Percentiles rank a stretch among this genome's conserved stretches.
Evolutionary conservation across 306 rosid genomes (phyloP).

Genomic region (Sesbania bispinosa): DNA sequence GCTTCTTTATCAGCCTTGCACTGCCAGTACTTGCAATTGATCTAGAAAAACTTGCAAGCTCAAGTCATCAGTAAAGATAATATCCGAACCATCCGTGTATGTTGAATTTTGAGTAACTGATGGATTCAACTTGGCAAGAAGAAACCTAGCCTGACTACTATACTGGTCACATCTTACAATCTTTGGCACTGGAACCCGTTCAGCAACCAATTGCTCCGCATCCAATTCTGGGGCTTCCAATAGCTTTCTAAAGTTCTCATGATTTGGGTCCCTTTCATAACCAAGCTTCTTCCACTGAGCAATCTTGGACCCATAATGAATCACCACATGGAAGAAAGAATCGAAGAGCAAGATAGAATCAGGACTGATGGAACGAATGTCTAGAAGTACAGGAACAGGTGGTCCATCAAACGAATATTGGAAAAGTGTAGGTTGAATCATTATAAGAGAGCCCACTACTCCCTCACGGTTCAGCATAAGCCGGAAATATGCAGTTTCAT

Average conservation of each 20-base stretch:
- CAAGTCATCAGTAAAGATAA: conserved; percentile 84
- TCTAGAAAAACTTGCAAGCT: conserved; percentile 88
- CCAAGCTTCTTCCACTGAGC: conserved; percentile 88
- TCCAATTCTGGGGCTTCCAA: conserved; percentile 82
- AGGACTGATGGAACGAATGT: conserved; percentile 68
- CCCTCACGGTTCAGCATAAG: conserved; percentile 82
- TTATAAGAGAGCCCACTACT: conserved; percentile 77
- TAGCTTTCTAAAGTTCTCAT: conserved; percentile 75
- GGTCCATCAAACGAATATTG: conserved; percentile 88
- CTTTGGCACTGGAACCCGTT: conserved; percentile 74
- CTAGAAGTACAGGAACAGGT: conserved; percentile 83
- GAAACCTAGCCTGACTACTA: conserved; percentile 89
- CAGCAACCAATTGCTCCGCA: conserved; percentile 66
- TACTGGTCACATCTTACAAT: conserved; percentile 84
- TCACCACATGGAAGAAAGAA: conserved; percentile 82
- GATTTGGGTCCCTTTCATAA: conserved; percentile 73
- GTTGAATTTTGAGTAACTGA: conserved; percentile 87
- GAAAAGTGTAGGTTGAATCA: conserved; percentile 91
- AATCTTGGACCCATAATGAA: conserved; percentile 79
- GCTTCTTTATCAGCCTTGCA: conserved; percentile 57
- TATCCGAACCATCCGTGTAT: conserved; percentile 67
- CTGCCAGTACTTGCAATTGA: conserved; percentile 81
- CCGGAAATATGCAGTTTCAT: conserved; percentile 85
- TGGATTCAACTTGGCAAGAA: conserved; percentile 91
- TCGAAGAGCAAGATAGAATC: conserved; percentile 85